Conservation (phyloP, 495 filamentous ascomycete genomes). For the Aspergillus taichungensis region DNA sequence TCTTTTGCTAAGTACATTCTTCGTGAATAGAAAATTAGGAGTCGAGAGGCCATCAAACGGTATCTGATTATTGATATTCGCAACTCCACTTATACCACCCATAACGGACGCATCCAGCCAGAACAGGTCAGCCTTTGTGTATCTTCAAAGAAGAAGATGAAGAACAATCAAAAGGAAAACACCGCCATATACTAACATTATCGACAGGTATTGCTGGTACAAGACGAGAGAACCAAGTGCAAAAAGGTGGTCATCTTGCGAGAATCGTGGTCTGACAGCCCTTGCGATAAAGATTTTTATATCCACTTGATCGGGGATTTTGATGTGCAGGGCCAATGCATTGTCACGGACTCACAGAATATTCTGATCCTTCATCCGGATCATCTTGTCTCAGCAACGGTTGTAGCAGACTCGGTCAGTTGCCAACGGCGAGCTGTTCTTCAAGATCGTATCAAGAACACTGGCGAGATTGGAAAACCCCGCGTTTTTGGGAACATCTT, state of each 20-base stretch:
- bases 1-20: constrained; percentile 24
- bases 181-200: constrained; percentile 16
- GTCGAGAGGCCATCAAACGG: constrained; percentile 66
- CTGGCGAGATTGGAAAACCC: constrained; percentile 63
- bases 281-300: constrained; percentile 60
- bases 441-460: constrained; percentile 86
- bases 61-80: constrained; percentile 68
- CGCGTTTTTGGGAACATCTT: constrained; percentile 85
- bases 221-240: constrained; percentile 58
- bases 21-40: constrained; percentile 42
- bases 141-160: not conserved
- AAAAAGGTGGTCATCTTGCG: constrained; percentile 67
- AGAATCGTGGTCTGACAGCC: constrained; percentile 75
- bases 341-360: constrained; percentile 69
- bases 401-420: constrained; percentile 85
- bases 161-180: too few relatives aligned
- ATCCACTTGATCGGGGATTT: constrained; percentile 85
- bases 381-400: constrained; percentile 87
- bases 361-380: constrained; percentile 93
- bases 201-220: constrained; percentile 61
- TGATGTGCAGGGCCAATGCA: constrained; percentile 50
- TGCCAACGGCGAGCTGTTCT: constrained; percentile 85
- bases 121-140: constrained; percentile 56
- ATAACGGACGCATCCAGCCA: constrained; percentile 47
- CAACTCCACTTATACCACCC: constrained; percentile 53